Base-by-base conservation (phyloP, 106 monocot species). In the Phalaenopsis equestris region DNA sequence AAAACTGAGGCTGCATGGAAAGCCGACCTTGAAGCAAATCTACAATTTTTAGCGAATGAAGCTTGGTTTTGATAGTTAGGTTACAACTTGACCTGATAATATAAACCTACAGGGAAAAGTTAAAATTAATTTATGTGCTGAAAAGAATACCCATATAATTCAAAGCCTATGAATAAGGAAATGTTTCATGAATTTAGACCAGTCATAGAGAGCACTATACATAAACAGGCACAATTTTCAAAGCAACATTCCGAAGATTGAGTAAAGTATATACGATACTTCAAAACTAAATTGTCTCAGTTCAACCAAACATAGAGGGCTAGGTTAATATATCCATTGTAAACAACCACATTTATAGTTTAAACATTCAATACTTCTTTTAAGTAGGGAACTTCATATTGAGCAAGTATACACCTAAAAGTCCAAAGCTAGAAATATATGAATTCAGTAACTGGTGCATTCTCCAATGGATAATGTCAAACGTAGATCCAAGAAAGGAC, bases 1-100 rank as follows among this genome's bases (percentile, higher is more conserved):
- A 72, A 76, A 89, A 98, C 77, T 90, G 89, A 23, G 85, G 88
- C 47, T 77, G 42, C 14, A 10, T 56, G 41, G 90, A 88, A 8
- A 80, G 70, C 75, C 47, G 78, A 48, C 85, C 82, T 82, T 92
- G 97, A 72, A 98, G 90, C 80, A 88, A 86, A 83, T 98, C 97
- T 80, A 82, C 85, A 77, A 98, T 92, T 82, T 88, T 92, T 74
- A 98, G 81, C n/a, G 91, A 88, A 67, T 94, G 97, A 73, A 98
- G 81, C 86, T 94, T 98, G 73, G 85, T 92, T 81, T 98, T 98
- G 37, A 94, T 87, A 73, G 81, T 83, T 30, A 98, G 65, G 65
- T 89, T 88, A 82, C 82, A 79, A 72, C 82, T 85, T 82, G 82
- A 88, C 77, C 79, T 82, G 75, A 84, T 75, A 81, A 98, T 79